Evolutionary conservation across 177 flowering plant genomes (phyloP), one percentile per base, ranked within the genome.

Genomic region (Vitis hybrid): DNA sequence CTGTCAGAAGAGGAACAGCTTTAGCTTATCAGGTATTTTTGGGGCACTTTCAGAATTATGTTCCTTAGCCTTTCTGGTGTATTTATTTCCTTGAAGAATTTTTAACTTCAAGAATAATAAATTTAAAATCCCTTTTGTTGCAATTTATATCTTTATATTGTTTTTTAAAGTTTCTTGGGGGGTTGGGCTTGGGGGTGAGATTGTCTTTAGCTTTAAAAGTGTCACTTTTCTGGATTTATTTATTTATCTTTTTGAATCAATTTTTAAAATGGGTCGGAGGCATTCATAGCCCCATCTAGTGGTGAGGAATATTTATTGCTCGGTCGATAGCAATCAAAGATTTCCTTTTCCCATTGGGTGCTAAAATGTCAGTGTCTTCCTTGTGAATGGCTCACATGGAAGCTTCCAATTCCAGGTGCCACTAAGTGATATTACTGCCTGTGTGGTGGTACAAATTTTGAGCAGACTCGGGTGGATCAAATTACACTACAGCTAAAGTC

Each of bases 391-490:
- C 81, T 85, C 84, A 78, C 91, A 82, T 89, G 88, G 87, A 84
- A 84, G 86, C 82, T 86, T 87, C 87, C 84, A 77, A 77, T 80
- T 89, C 96, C 92, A 90, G 92, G 89, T 87, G 86, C 84, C 83
- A 84, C 76, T 91, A 82, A 91, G 90, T 91, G 93, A 91, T 85
- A 83, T 84, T 86, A 83, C 91, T 90, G 74, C 90, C 90, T 91
- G 75, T 90, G 73, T 88, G 91, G 88, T 90, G 91, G 85, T 71
- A 89, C 80, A 77, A 81, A 83, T 87, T 94, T 90, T 91, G 93
- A 82, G 87, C 97, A 95, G 99, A 88, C 93, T 87, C 90, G 99
- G 74, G 81, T 91, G 74, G 90, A 90, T 73, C 99, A 93, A 86
- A 93, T 95, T 50, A 74, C 87, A n/a, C 78, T 80, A 69, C 93